phyloP scores from a whole-genome alignment of 352 stramenopile genomes.

The Globisporangium megalacanthum region DNA sequence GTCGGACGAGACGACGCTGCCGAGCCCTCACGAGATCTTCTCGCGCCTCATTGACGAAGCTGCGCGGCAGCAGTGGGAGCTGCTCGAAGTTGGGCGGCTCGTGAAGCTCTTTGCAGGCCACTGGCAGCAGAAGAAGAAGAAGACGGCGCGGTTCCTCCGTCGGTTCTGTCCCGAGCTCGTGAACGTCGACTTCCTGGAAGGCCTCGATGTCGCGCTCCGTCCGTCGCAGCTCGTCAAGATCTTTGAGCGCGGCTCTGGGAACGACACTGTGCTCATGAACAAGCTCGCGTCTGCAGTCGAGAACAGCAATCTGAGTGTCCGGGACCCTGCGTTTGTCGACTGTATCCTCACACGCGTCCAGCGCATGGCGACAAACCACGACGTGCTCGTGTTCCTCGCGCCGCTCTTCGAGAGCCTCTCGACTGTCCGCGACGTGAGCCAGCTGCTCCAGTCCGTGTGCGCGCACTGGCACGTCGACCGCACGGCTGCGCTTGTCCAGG shows the following conservation, averaged over 20 bases:
- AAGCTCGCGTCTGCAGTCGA: conserved; percentile 72
- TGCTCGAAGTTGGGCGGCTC: conserved; percentile 72
- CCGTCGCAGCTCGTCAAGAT: conserved; percentile 58
- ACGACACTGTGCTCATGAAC: conserved; percentile 50
- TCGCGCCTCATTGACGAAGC: conserved; percentile 73
- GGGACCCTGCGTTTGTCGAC: conserved; percentile 31
- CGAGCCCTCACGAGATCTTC: conserved; percentile 36
- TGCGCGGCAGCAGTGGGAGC: conserved; percentile 66
- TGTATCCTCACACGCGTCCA: conserved; percentile 26
- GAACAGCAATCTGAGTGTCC: conserved; percentile 56
- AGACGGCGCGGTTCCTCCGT: conserved; percentile 56
- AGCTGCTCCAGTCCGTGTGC: conserved; percentile 52
- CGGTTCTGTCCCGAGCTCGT: conserved; percentile 73
- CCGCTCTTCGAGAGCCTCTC: conserved; percentile 72
- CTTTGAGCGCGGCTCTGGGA: conserved; percentile 64
- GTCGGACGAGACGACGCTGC: conserved; percentile 7
- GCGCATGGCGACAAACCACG: conserved; percentile 36
- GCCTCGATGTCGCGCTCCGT: conserved; percentile 49
- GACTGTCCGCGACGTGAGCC: conserved; percentile 60
- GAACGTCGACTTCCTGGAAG: conserved; percentile 83
- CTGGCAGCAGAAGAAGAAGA: conserved; percentile 47
- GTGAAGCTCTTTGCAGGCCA: conserved; percentile 69
- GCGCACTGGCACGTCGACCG: conserved; percentile 61
- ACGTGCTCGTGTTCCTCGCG: conserved; percentile 60
- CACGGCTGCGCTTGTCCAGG: conserved; percentile 56